Evolutionary conservation across 2,329 filamentous ascomycete genomes (phyloP).

Genomic region (Phialemonium atrogriseum): DNA sequence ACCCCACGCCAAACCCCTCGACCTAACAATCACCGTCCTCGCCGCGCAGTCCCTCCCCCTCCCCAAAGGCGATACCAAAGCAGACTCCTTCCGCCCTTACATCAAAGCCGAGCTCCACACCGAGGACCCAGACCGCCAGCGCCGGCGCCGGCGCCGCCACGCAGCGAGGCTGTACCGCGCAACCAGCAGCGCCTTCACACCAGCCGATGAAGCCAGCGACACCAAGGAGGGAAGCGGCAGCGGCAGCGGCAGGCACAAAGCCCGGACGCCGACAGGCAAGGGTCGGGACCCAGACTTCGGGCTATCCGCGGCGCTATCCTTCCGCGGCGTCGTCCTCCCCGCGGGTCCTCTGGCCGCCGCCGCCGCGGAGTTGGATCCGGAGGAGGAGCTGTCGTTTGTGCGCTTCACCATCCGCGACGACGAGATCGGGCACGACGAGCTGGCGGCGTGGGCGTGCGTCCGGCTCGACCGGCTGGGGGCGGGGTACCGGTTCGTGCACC

Average conservation of each 20-base stretch:
- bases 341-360: too few relatives aligned
- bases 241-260: slow-evolving; percentile 46
- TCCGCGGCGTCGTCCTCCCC: slow-evolving; percentile 52
- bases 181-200: too few relatives aligned
- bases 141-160: slow-evolving; percentile 27
- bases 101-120: slow-evolving; percentile 79
- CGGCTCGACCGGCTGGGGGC: slow-evolving; percentile 69
- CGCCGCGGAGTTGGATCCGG: too few relatives aligned
- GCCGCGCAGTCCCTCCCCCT: slow-evolving; percentile 71
- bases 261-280: slow-evolving; percentile 45
- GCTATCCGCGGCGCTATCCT: slow-evolving; percentile 48
- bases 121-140: slow-evolving; percentile 47
- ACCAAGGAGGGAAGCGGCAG: too few relatives aligned
- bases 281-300: slow-evolving; percentile 57
- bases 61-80: slow-evolving; percentile 41
- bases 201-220: slow-evolving; percentile 33
- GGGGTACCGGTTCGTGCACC: slow-evolving; percentile 70
- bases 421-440: slow-evolving; percentile 66
- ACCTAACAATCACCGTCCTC: slow-evolving; percentile 64
- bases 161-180: too few relatives aligned
- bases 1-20: slow-evolving; percentile 45
- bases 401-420: slow-evolving; percentile 85
- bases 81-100: slow-evolving; percentile 63
- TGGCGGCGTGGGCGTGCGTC: slow-evolving; percentile 85
- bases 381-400: slow-evolving; percentile 66